These are phyloP conservation scores for Termitomyces bulborhizus DNA, from an alignment of 768 basidiomycete species.

Conservation along the genomic window DNA sequence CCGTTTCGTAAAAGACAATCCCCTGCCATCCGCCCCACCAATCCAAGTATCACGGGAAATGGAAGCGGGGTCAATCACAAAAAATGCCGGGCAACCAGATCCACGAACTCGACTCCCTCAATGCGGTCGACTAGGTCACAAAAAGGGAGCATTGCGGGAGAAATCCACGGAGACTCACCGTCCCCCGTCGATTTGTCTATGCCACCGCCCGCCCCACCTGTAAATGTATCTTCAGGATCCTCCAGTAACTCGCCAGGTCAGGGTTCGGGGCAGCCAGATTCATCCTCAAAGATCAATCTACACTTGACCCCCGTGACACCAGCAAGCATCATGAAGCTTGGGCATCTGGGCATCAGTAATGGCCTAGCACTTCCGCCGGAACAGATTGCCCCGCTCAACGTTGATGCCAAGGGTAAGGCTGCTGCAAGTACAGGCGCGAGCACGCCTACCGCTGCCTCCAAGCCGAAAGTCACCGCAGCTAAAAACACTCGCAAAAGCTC, in stretches of 20 bases:
- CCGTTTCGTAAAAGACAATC: conserved; percentile 49
- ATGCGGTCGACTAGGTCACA: conserved; percentile 39
- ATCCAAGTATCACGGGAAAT: conserved; percentile 13
- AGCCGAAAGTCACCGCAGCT: conserved; percentile 18
- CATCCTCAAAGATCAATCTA: conserved; percentile 13
- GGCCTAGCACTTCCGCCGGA: conserved; percentile 28
- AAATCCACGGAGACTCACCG: conserved; percentile 52
- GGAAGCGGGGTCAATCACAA: conserved; percentile 7
- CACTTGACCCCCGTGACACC: conserved; percentile 79
- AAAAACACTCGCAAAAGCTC: conserved; percentile 24
- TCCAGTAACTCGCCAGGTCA: not conserved
- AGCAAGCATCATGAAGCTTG: conserved; percentile 88
- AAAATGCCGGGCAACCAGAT: conserved; percentile 35
- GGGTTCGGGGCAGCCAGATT: conserved; percentile 5
- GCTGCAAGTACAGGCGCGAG: not conserved
- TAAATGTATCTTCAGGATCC: conserved; percentile 12
- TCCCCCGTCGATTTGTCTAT: conserved; percentile 86
- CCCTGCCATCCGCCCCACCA: conserved; percentile 38
- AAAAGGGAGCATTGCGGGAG: conserved; percentile 34
- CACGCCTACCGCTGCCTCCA: conserved; percentile 18
- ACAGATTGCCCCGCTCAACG: conserved; percentile 13
- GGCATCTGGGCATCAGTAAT: conserved; percentile 49
- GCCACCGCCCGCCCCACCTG: conserved; percentile 72
- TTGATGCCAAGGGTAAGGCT: conserved; percentile 17
- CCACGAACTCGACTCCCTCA: conserved; percentile 55